Conservation (phyloP, 768 basidiomycete genomes). For the Suillus paluster region DNA sequence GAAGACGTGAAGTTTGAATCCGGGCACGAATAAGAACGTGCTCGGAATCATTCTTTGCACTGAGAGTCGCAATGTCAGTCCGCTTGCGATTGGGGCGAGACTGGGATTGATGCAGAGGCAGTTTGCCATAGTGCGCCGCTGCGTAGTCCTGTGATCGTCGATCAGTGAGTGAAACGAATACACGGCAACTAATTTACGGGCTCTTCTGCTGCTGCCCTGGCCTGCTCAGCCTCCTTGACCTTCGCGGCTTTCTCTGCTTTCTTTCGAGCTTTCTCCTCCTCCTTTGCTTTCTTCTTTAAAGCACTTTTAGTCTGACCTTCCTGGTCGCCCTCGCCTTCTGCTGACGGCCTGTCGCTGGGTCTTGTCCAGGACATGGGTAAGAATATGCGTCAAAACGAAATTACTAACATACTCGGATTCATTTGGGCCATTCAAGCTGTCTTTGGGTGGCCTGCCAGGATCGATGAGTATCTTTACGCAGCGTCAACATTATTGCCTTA, state of each 20-base stretch:
- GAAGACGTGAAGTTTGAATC: conserved; percentile 88
- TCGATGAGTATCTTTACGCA: not conserved
- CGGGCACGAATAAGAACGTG: conserved; percentile 86
- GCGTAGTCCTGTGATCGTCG: conserved; percentile 66
- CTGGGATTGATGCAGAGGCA: conserved; percentile 92
- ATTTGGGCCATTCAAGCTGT: no score
- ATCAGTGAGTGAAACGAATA: conserved; percentile 12
- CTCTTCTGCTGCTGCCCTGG: conserved; percentile 65
- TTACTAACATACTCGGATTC: no score
- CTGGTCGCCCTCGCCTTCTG: conserved; percentile 27
- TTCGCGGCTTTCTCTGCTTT: conserved; percentile 85
- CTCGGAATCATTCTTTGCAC: conserved; percentile 65
- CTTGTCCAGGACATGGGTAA: no score
- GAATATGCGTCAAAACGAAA: no score
- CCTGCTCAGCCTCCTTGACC: conserved; percentile 76
- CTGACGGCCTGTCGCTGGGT: no score
- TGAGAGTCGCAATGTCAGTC: conserved; percentile 67
- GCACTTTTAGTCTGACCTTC: conserved; percentile 83
- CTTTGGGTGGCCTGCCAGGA: not conserved
- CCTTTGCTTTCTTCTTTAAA: conserved; percentile 89
- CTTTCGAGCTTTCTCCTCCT: conserved; percentile 88
- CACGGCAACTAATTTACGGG: conserved; percentile 42
- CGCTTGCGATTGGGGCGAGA: conserved; percentile 65
- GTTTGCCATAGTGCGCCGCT: conserved; percentile 78
- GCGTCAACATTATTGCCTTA: not conserved